Evolutionary conservation across 148 eudicot species (phyloP), one percentile per base, ranked within the genome.

Genomic region (Rhododendron williamsianum): DNA sequence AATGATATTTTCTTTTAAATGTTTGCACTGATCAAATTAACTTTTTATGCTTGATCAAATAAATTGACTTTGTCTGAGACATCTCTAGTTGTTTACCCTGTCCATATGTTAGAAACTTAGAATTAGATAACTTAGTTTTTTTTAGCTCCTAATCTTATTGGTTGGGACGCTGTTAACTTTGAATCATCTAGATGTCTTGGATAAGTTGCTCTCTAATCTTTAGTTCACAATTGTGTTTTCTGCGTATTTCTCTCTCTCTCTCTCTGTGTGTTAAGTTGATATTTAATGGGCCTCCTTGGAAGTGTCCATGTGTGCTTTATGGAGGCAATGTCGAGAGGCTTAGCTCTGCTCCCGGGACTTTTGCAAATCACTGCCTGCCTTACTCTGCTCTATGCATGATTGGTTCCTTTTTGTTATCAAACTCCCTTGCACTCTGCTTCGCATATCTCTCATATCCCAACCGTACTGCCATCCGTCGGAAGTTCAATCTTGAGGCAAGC

Each of bases 251-350:
- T 33, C 35, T 33, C 35, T 33, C 6, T 0, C 15, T 3, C 5
- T 30, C 21, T 72, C 76, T 72, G n/a, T n/a, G n/a, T n/a, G n/a
- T n/a, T n/a, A n/a, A n/a, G 0, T 33, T 0, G 35, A 33, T 33
- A 33, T 33, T 33, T 33, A 33, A 33, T 2, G 1, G 35, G 35
- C 35, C 35, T 33, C 78, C 93, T 95, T 82, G 98, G 98, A 86
- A 90, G 89, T 85, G 89, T 95, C 98, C 98, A 12, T 94, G 98
- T 81, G 93, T 94, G 86, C 93, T 95, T n/a, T 93, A 92, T 89
- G 98, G 94, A 91, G 91, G 92, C 91, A 95, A 91, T 91, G 94
- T 84, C 6, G 98, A 94, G 89, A 93, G 98, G 86, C 92, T 94
- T 85, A 93, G 92, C 67, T 90, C 93, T 85, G 81, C 85, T 65